Evolutionary conservation across 331 rosid species (phyloP), one percentile per base, ranked within the genome.

Genomic region (Acacia concinna): DNA sequence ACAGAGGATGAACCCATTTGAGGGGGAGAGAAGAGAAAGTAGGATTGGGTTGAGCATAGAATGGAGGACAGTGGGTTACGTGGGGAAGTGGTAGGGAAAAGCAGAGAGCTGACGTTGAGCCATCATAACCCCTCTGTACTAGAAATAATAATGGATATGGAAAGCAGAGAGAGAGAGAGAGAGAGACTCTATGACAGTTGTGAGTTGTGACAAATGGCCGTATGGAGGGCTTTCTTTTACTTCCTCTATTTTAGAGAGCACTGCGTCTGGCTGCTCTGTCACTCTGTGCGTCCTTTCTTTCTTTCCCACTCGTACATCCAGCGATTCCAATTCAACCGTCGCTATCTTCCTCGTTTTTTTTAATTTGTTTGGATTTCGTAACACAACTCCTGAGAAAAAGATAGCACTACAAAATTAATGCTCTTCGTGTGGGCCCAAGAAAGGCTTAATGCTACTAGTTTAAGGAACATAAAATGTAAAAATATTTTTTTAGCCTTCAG

Each of bases 1-100:
- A n/a, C n/a, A n/a, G n/a, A n/a, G n/a, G 81, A 77, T 49, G 92
- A 87, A 83, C 86, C 87, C 98, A 92, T 90, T 78, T 57, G 74
- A 23, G 72, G 34, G 8, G 56, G 9, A 1, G 28, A 6, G 60
- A 0, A 9, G 17, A 17, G 49, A 38, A n/a, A 21, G 28, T n/a
- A 9, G 47, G 15, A 43, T n/a, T 18, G 10, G 68, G 49, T 51
- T 27, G 63, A 23, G 46, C 30, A 47, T 74, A 27, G 68, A 65
- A 79, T 5, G 67, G 27, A 74, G 43, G 67, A 73, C 35, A 54
- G 76, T 9, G 64, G 60, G 64, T 51, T 80, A 73, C 83, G 79
- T 44, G 78, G 76, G 28, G 84, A 40, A 44, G 59, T 71, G 76
- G 82, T 15, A 80, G 82, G 64, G 82, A 83, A 88, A 88, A 84